Evolutionary conservation across 768 basidiomycete species (phyloP), one percentile per base, ranked within the genome.

Genomic region (Mycena maculata): DNA sequence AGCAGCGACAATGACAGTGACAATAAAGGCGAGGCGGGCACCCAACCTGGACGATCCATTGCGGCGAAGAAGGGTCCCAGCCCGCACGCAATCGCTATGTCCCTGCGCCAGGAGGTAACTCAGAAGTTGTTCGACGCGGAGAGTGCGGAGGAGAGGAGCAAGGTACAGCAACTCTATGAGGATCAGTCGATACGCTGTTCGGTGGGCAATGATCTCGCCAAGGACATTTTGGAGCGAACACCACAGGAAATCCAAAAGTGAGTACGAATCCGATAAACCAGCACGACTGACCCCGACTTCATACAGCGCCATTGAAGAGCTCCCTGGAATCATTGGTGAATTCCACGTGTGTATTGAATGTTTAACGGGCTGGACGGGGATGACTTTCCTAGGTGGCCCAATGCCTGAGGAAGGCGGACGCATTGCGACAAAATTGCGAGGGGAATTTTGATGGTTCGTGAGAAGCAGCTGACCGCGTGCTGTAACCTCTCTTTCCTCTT

Each of bases 201-300:
- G 4, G 7, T 3, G 23, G 30, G 22, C 6, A 44, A 36, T 9
- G 28, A n/a, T 13, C 18, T 30, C 22, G 44, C 28, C 3, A 36
- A 45, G 44, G 4, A 15, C 2, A 18, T 36, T 2, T 28, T 30
- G 20, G 57, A 45, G 23, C 16, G 31, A n/a, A 47, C 44, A 20
- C 57, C 57, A 8, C 25, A 30, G 44, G 57, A 59, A 16, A 59
- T 59, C 10, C 57, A 59, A 42, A 13, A 13, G 57, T 59, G 15
- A 7, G 50, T 45, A n/a, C n/a, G n/a, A n/a, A n/a, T n/a, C n/a
- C n/a, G n/a, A n/a, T n/a, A n/a, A n/a, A n/a, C n/a, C n/a, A n/a
- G n/a, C n/a, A n/a, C n/a, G n/a, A n/a, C 4, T 30, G 11, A 6
- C n/a, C n/a, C n/a, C n/a, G n/a, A 18, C 18, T 33, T 55, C 4